Evolutionary conservation across 805 yeast species (phyloP), one percentile per base, ranked within the genome.

Genomic region (Candida ascalaphidarum): DNA sequence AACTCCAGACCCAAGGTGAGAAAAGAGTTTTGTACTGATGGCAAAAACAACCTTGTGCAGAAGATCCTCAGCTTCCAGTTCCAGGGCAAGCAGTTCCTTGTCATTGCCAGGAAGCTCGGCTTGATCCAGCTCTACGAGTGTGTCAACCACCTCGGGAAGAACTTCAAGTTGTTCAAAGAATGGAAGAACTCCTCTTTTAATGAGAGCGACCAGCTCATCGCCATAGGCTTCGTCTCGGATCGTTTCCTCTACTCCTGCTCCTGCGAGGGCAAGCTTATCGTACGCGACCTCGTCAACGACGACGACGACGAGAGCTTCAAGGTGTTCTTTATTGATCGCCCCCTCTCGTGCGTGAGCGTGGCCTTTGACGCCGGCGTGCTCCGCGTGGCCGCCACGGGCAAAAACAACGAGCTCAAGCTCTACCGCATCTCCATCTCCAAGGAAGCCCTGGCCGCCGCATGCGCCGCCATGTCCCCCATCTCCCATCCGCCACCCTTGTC

Each of bases 261-360:
- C 6, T 31, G 30, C 13, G 55, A 50, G 15, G 64, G 64, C n/a
- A 48, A 48, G 26, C 32, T 58, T 14, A 41, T 56, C 10, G 34
- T 58, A n/a, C 45, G 61, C 12, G 64, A 58, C 31, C 38, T 58
- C 26, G 43, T 56, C 20, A 49, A 58, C 31, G 64, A 58, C 31
- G 64, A 58, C 35, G 52, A 50, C 16, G 43, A 50, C 24, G 46
- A 41, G 15, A 46, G 52, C 21, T 53, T 44, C 29, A 41, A 40
- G 32, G 49, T 44, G 2, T 51, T 43, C 30, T 30, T 38, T 21
- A 39, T 57, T 13, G 43, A 44, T 14, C 40, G 37, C 13, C 61
- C 58, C 2, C 42, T 56, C 0, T 33, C 44, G 11, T 37, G 46
- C 14, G 28, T 54, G 16, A 39, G 36, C 17, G 34, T 53, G 12